Evolutionary conservation across 2,329 filamentous ascomycete species (phyloP).

Genomic region (Bipolaris bicolor): DNA sequence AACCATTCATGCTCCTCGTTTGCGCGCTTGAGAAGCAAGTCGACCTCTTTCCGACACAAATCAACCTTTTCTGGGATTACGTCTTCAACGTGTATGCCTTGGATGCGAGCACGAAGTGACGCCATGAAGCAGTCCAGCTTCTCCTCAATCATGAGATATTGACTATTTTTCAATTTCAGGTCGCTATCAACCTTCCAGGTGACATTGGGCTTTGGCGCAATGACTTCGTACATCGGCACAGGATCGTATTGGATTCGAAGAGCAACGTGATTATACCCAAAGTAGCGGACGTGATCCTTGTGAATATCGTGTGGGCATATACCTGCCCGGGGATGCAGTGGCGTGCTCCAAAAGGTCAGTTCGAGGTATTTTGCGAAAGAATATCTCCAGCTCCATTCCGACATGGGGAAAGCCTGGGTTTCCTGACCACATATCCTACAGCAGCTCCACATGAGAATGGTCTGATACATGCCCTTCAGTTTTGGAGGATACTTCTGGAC

Average conservation of each 20-base stretch:
- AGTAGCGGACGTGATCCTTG: slow-evolving; percentile 89
- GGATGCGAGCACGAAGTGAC: slow-evolving; percentile 82
- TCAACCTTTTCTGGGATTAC: slow-evolving; percentile 87
- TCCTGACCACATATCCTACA: slow-evolving; percentile 92
- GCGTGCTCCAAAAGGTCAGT: slow-evolving; percentile 91
- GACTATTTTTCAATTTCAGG: slow-evolving; percentile 87
- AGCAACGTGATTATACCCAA: slow-evolving; percentile 83
- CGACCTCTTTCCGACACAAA: slow-evolving; percentile 80
- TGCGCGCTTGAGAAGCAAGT: slow-evolving; percentile 75
- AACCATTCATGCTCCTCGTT: slow-evolving; percentile 81
- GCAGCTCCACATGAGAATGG: slow-evolving; percentile 96
- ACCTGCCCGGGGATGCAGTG: slow-evolving; percentile 74
- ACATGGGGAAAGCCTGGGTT: slow-evolving; percentile 89
- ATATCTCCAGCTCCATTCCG: slow-evolving; percentile 94
- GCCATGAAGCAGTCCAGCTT: slow-evolving; percentile 85
- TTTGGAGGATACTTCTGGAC: slow-evolving; percentile 76
- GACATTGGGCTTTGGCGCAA: slow-evolving; percentile 85
- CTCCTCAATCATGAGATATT: slow-evolving; percentile 80
- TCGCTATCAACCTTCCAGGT: slow-evolving; percentile 99
- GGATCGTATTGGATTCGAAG: slow-evolving; percentile 91
- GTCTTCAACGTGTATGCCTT: slow-evolving; percentile 88
- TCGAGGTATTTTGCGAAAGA: slow-evolving; percentile 99
- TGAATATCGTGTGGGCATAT: slow-evolving; percentile 92
- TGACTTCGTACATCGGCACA: slow-evolving; percentile 90
- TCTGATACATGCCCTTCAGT: slow-evolving; percentile 69